These are phyloP conservation scores for Verticillium alfalfae DNA, from an alignment of 2,329 filamentous ascomycete species.

Conservation along the genomic window DNA sequence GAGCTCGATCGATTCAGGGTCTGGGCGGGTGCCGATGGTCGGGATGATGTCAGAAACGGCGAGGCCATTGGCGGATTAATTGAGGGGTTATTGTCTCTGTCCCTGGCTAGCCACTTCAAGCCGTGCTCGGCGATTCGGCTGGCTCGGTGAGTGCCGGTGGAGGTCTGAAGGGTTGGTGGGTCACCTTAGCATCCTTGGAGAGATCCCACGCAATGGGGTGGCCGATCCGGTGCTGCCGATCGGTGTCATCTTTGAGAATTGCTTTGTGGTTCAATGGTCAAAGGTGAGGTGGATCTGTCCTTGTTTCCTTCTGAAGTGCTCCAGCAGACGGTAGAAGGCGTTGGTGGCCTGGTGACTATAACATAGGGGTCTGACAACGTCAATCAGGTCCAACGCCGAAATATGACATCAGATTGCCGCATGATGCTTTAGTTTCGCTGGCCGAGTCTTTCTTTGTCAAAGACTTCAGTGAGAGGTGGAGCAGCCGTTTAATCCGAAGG, in stretches of 20 bases:
- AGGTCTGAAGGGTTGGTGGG: neutral
- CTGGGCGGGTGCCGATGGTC: constrained; percentile 4
- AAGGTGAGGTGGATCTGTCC: too few relatives aligned
- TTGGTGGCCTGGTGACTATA: too few relatives aligned
- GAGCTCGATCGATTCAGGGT: constrained; percentile 3
- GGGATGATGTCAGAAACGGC: constrained; percentile 12
- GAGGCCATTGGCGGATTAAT: constrained; percentile 12
- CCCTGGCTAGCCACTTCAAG: neutral
- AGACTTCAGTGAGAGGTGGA: too few relatives aligned
- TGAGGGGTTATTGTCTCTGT: constrained; percentile 6
- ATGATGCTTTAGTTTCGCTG: too few relatives aligned
- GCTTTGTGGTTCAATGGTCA: neutral
- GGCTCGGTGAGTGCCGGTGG: neutral
- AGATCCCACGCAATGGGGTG: neutral
- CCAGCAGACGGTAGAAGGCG: too few relatives aligned
- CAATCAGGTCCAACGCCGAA: too few relatives aligned
- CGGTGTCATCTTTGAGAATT: neutral
- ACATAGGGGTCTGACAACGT: too few relatives aligned
- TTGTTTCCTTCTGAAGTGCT: too few relatives aligned
- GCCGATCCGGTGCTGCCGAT: neutral
- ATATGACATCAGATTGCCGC: too few relatives aligned
- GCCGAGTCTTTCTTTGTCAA: too few relatives aligned
- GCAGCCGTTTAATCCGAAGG: too few relatives aligned
- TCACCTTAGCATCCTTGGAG: neutral
- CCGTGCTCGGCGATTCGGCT: neutral